These are phyloP conservation scores for Davidsoniella neocaledoniae DNA, from an alignment of 2,329 filamentous ascomycete genomes.

Conservation along the genomic window DNA sequence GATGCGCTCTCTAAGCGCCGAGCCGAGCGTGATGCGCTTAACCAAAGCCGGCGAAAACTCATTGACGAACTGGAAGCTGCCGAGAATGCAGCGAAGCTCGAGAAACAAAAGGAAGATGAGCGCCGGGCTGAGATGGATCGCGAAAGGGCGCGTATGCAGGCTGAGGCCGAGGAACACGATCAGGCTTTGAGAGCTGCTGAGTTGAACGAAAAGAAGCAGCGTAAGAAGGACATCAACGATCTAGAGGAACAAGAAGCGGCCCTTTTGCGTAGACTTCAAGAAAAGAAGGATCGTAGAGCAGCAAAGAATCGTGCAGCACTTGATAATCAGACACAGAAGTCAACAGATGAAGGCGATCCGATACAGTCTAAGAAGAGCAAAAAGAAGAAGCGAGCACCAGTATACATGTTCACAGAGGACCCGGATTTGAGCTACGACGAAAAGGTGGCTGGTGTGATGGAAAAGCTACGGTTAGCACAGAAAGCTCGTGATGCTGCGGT, in stretches of 20 bases:
- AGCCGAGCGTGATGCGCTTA: constrained; percentile 55
- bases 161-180: constrained; percentile 18
- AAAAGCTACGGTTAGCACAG: constrained; percentile 25
- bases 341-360: too few species aligned
- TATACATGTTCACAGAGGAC: constrained; percentile 13
- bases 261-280: constrained; percentile 13
- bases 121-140: constrained; percentile 23
- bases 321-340: too few species aligned
- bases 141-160: constrained; percentile 20
- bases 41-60: constrained; percentile 55
- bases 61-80: constrained; percentile 72
- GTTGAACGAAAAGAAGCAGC: constrained; percentile 16
- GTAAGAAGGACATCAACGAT: constrained; percentile 14
- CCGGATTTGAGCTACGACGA: constrained; percentile 13
- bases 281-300: constrained; percentile 22
- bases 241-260: constrained; percentile 18
- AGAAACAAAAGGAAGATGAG: constrained; percentile 31
- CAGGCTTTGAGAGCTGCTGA: neutral
- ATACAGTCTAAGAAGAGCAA: constrained; percentile 1
- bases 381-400: constrained; percentile 6
- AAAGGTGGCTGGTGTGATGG: constrained; percentile 15
- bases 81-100: constrained; percentile 48
- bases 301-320: constrained; percentile 17
- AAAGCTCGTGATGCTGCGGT: constrained; percentile 17
- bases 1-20: constrained; percentile 53